These are phyloP conservation scores for Madurella mycetomatis DNA, from an alignment of 2,329 filamentous ascomycete species.

Conservation along the genomic window DNA sequence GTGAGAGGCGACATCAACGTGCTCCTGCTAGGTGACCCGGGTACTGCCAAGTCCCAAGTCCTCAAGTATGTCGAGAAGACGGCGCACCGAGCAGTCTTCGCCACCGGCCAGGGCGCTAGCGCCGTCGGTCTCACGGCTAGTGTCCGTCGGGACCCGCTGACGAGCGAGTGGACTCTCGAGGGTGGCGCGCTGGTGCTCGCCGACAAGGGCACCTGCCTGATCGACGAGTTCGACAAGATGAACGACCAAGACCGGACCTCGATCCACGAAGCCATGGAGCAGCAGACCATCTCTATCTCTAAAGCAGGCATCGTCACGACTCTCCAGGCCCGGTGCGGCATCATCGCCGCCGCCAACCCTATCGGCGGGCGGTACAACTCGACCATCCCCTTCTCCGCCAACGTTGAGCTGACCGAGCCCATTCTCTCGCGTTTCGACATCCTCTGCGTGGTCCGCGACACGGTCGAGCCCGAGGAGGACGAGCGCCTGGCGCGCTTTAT, in stretches of 20 bases:
- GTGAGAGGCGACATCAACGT: constrained; percentile 98
- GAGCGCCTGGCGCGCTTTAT: constrained; percentile 93
- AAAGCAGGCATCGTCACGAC: constrained; percentile 98
- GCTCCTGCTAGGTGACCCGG: constrained; percentile 89
- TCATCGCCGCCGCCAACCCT: constrained; percentile 94
- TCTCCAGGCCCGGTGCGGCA: constrained; percentile 89
- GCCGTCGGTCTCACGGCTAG: constrained; percentile 96
- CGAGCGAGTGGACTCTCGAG: constrained; percentile 95
- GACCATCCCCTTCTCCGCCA: constrained; percentile 91
- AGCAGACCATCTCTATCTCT: constrained; percentile 98
- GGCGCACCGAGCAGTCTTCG: constrained; percentile 92
- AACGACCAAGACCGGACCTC: constrained; percentile 97
- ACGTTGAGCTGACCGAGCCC: constrained; percentile 94
- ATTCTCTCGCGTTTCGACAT: constrained; percentile 98
- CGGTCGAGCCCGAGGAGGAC: constrained; percentile 86
- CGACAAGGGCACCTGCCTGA: constrained; percentile 90
- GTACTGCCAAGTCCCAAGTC: constrained; percentile 96
- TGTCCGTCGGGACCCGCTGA: constrained; percentile 90
- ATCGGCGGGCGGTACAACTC: constrained; percentile 96
- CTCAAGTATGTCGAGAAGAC: constrained; percentile 98
- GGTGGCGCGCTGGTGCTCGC: constrained; percentile 92
- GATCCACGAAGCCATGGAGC: constrained; percentile 99
- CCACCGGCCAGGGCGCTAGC: constrained; percentile 93
- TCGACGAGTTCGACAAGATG: constrained; percentile 99
- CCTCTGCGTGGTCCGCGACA: constrained; percentile 91